Base-by-base conservation (phyloP, 768 basidiomycete species). In the Clathrus columnatus region DNA sequence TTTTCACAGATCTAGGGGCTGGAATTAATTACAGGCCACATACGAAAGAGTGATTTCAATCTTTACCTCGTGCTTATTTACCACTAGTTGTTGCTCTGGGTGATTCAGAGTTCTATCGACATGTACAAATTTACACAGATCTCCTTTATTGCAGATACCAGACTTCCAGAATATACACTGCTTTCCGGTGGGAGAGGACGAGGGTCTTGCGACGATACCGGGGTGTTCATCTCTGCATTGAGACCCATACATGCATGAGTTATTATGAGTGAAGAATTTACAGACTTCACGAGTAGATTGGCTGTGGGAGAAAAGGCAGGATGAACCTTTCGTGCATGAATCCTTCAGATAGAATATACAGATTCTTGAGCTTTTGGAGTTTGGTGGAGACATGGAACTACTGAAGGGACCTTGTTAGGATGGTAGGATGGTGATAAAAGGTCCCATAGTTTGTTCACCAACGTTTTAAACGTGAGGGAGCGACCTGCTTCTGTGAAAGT, bases 171-270 rank as follows among this genome's bases (percentile, higher is more conserved):
- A 58, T 20, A 21, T 45, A 26, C 2, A 73, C 28, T n/a, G 71
- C 72, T 61, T 75, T 73, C 14, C 74, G 67, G 59, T 71, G 74
- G 23, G 54, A 52, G 57, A 74, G 75, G 11, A 61, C 57, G n/a
- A 64, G 62, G 5, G 68, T 68, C 18, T 62, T 62, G 6, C 56
- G 56, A 58, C 75, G 74, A 51, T 58, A 54, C 16, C 67, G 70
- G 63, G 69, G 70, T 55, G 2, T 63, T 60, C 44, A 62, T 57
- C 51, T 64, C 63, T n/a, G 60, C 62, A 43, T 62, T 62, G 2
- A 48, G 47, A 27, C 2, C 27, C 48, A 18, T 30, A n/a, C 28
- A 27, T n/a, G 48, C 46, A 29, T 20, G 28, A n/a, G n/a, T n/a
- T 44, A 50, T 45, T 55, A 11, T 27, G 29, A n/a, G 41, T 18